These are phyloP conservation scores for Yamadazyma aaseri DNA, from an alignment of 1,139 yeast species.

Conservation along the genomic window DNA sequence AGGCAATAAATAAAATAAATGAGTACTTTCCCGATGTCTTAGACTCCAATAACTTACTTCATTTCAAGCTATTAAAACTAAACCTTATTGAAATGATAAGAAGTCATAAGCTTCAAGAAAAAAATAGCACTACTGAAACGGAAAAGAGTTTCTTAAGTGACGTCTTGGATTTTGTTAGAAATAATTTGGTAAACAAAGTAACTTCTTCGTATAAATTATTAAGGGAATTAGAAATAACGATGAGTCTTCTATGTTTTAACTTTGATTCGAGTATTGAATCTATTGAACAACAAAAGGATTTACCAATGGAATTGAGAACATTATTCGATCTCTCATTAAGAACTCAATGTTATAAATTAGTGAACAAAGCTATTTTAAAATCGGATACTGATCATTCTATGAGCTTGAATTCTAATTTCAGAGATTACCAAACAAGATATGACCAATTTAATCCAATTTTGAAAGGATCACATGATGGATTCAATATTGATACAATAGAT, in stretches of 20 bases:
- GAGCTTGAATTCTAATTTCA: constrained; percentile 11
- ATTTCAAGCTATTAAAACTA: constrained; percentile 59
- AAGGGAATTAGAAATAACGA: constrained; percentile 65
- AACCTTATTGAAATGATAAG: constrained; percentile 66
- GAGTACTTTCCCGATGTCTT: constrained; percentile 52
- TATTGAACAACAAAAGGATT: constrained; percentile 36
- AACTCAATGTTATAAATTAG: constrained; percentile 56
- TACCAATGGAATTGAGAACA: constrained; percentile 53
- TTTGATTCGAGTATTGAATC: constrained; percentile 36
- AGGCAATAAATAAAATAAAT: constrained; percentile 47
- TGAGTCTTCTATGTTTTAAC: constrained; percentile 63
- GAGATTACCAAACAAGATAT: constrained; percentile 14
- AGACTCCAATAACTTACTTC: constrained; percentile 55
- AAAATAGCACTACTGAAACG: constrained; percentile 20
- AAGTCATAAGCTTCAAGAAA: constrained; percentile 34
- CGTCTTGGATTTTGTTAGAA: constrained; percentile 60
- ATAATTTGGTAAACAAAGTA: constrained; percentile 58
- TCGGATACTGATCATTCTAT: constrained; percentile 18
- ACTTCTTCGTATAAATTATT: constrained; percentile 48
- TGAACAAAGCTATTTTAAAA: constrained; percentile 49
- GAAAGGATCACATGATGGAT: constrained; percentile 7
- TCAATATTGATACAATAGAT: constrained; percentile 16
- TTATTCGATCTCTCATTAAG: constrained; percentile 56
- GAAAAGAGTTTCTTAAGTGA: constrained; percentile 54
- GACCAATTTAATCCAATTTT: constrained; percentile 3